Conservation (phyloP, 176 grass and related monocot species). For the Phyllostachys edulis region DNA sequence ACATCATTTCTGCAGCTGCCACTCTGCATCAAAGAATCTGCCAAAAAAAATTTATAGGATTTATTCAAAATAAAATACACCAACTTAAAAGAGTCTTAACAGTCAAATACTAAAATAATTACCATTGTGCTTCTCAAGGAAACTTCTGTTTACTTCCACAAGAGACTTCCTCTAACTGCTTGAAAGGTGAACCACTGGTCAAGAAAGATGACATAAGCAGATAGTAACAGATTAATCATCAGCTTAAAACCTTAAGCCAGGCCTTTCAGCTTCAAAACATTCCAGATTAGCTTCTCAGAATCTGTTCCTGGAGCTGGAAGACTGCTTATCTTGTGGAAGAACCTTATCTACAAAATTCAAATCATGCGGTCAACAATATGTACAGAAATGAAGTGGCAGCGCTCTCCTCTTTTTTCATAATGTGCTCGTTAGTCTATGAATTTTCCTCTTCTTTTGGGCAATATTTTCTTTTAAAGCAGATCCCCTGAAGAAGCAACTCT, state of each 20-base stretch:
- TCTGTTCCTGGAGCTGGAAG: constrained; percentile 67
- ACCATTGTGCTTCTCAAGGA: constrained; percentile 86
- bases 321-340: constrained; percentile 80
- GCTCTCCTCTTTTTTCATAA: neutral
- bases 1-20: neutral
- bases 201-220: neutral
- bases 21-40: too few species aligned
- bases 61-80: neutral
- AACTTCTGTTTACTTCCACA: constrained; percentile 68
- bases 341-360: constrained; percentile 65
- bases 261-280: too few species aligned
- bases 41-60: too few species aligned
- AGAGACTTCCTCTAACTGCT: constrained; percentile 81
- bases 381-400: neutral
- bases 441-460: too few species aligned
- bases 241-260: too few species aligned
- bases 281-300: constrained; percentile 78
- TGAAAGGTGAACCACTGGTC: constrained; percentile 33
- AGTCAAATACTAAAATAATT: neutral
- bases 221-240: too few species aligned
- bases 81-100: neutral
- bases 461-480: too few species aligned
- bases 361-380: constrained; percentile 9
- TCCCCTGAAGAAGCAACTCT: too few species aligned
- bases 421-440: too few species aligned